phyloP scores from a whole-genome alignment of 164 flowering plant species.

The Hamamelis virginiana region DNA sequence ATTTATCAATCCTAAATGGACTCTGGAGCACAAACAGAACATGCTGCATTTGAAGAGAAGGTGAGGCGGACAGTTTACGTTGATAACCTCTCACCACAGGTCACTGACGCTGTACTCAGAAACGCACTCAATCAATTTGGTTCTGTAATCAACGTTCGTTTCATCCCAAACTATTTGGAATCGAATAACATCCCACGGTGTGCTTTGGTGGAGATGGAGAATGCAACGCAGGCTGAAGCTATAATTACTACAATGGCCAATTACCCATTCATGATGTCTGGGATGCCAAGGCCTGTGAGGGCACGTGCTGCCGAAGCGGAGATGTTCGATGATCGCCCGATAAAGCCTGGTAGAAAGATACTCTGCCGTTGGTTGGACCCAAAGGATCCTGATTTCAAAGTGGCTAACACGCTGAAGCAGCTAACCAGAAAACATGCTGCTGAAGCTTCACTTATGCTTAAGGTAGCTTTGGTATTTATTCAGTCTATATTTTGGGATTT shows the following conservation, averaged over 20 bases:
- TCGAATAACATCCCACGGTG: slow-evolving; percentile 26
- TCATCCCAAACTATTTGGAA: slow-evolving; percentile 55
- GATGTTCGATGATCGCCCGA: slow-evolving; percentile 72
- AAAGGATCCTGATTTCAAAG: slow-evolving; percentile 58
- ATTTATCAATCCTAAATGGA: too few relatives aligned
- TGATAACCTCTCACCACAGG: slow-evolving; percentile 63
- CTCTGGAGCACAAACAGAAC: slow-evolving; percentile 19
- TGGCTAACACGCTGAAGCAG: slow-evolving; percentile 48
- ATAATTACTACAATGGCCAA: slow-evolving; percentile 24
- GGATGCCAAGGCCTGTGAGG: slow-evolving; percentile 84
- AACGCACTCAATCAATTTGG: slow-evolving; percentile 74
- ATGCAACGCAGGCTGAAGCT: slow-evolving; percentile 33
- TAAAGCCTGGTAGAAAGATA: slow-evolving; percentile 51
- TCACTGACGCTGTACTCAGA: slow-evolving; percentile 47
- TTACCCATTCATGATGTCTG: slow-evolving; percentile 67
- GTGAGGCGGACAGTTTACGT: slow-evolving; percentile 60
- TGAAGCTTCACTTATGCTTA: slow-evolving; percentile 45
- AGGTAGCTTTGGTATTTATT: slow-evolving; percentile 34
- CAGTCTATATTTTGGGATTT: not conserved
- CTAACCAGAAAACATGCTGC: slow-evolving; percentile 42
- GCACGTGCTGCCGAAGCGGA: slow-evolving; percentile 48
- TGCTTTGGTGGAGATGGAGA: slow-evolving; percentile 79
- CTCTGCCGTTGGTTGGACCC: slow-evolving; percentile 57
- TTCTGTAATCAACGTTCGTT: slow-evolving; percentile 41
- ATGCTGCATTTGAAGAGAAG: slow-evolving; percentile 53